Evolutionary conservation across 2,329 filamentous ascomycete genomes (phyloP).

Genomic region (Fusarium goolgardi): DNA sequence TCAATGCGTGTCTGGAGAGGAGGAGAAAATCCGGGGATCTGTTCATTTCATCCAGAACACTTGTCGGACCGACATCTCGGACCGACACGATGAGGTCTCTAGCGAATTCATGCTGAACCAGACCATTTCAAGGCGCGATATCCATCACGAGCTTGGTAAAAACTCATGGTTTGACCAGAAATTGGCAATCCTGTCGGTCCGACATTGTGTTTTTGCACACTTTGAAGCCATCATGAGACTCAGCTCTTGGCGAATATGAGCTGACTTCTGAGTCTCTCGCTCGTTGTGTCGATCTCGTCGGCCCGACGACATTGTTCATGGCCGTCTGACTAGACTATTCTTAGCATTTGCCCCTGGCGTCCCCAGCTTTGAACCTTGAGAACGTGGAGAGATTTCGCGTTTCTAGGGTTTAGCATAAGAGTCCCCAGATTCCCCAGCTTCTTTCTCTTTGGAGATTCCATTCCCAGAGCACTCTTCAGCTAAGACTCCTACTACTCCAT

Average conservation of each 20-base stretch:
- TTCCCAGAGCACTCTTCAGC: background rate
- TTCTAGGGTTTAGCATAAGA: constrained; percentile 27
- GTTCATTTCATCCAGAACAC: background rate
- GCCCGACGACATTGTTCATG: constrained; percentile 1
- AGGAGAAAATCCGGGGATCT: constrained; percentile 18
- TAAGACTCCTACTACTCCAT: background rate
- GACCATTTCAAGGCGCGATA: background rate
- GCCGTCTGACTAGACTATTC: constrained; percentile 1
- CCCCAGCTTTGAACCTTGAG: background rate
- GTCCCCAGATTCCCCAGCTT: constrained; percentile 26
- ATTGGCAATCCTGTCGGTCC: constrained; percentile 21
- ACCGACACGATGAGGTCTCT: background rate
- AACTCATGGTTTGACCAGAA: constrained; percentile 7
- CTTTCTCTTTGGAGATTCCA: background rate
- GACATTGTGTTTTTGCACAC: background rate
- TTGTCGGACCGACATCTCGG: constrained; percentile 14
- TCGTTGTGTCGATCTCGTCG: background rate
- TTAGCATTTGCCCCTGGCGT: constrained; percentile 4
- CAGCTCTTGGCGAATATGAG: constrained; percentile 9
- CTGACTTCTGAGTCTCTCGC: constrained; percentile 11
- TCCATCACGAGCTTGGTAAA: background rate
- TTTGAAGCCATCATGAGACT: constrained; percentile 25
- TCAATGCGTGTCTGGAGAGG: constrained; percentile 15
- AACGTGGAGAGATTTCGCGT: constrained; percentile 15
- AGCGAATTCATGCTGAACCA: background rate